Evolutionary conservation across 140 eudicot species (phyloP).

Genomic region (Stevia rebaudiana): DNA sequence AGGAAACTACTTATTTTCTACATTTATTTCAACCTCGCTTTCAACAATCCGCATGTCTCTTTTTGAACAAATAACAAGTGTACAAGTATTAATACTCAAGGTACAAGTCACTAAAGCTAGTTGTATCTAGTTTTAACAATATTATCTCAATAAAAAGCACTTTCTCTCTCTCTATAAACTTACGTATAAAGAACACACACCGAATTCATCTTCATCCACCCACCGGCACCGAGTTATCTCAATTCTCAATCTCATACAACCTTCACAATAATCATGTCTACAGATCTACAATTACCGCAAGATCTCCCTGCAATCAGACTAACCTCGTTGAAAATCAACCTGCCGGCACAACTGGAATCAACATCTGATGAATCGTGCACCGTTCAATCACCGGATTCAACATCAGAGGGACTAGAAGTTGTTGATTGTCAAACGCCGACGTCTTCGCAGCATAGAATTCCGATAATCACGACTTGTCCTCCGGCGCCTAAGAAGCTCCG

Average conservation of each 20-base stretch:
- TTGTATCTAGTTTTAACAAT: not conserved
- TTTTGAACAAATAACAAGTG: not conserved
- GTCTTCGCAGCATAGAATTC: slow-evolving; percentile 26
- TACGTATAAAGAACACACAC: slow-evolving; percentile 15
- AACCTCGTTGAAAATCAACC: slow-evolving; percentile 1
- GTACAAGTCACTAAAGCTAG: not conserved
- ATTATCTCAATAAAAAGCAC: not conserved
- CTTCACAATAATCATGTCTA: slow-evolving; percentile 26
- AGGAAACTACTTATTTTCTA: slow-evolving; percentile 23
- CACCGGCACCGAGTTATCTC: slow-evolving; percentile 9
- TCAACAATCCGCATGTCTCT: not conserved
- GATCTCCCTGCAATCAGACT: slow-evolving; percentile 21
- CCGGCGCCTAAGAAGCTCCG: slow-evolving; percentile 28
- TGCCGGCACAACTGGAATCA: slow-evolving; percentile 5
- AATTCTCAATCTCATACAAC: slow-evolving; percentile 6
- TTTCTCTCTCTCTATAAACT: slow-evolving; percentile 17
- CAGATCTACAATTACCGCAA: slow-evolving; percentile 35
- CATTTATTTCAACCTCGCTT: slow-evolving; percentile 14
- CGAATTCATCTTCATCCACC: slow-evolving; percentile 12
- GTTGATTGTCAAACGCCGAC: slow-evolving; percentile 35
- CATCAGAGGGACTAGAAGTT: not conserved
- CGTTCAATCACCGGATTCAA: not conserved
- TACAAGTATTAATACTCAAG: not conserved
- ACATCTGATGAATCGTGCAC: slow-evolving; percentile 15
- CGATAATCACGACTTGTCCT: slow-evolving; percentile 27